Evolutionary conservation across 768 basidiomycete genomes (phyloP).

Genomic region (Kwoniella sp.): DNA sequence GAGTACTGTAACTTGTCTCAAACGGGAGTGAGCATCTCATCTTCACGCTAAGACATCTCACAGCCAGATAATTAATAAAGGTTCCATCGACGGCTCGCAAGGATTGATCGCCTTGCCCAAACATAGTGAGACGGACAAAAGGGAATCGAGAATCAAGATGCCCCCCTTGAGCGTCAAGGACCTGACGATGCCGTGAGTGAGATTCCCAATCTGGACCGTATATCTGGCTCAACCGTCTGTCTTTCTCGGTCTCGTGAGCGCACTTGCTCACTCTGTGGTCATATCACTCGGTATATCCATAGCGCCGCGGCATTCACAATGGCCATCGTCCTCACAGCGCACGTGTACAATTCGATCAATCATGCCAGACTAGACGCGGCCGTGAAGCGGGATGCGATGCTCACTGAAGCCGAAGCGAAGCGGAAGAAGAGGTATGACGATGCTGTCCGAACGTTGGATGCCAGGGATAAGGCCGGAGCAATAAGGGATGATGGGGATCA

Average conservation of each 20-base stretch:
- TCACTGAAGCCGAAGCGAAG: slow-evolving; percentile 10
- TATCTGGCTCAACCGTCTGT: too few relatives aligned
- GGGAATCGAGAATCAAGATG: neutral
- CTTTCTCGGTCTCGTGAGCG: neutral
- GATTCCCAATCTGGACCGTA: too few relatives aligned
- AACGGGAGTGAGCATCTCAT: too few relatives aligned
- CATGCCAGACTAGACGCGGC: slow-evolving; percentile 20
- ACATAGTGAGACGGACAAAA: neutral
- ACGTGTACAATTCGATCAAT: slow-evolving; percentile 27
- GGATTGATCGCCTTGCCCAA: too few relatives aligned
- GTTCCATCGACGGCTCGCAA: too few relatives aligned
- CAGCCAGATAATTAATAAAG: too few relatives aligned
- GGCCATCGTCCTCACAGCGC: slow-evolving; percentile 24
- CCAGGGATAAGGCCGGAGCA: neutral
- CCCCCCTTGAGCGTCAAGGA: slow-evolving; percentile 19
- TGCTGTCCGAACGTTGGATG: slow-evolving; percentile 11
- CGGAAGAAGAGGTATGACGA: slow-evolving; percentile 17
- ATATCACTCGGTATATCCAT: neutral
- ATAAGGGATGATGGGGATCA: neutral
- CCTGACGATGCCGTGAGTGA: slow-evolving; percentile 24
- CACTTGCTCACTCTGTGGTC: too few relatives aligned
- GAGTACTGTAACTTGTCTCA: too few relatives aligned
- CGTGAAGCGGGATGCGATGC: slow-evolving; percentile 13
- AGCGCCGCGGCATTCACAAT: slow-evolving; percentile 26
- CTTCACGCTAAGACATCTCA: too few relatives aligned